phyloP scores from a whole-genome alignment of 441 rosid species.

The Mallotus repandus region DNA sequence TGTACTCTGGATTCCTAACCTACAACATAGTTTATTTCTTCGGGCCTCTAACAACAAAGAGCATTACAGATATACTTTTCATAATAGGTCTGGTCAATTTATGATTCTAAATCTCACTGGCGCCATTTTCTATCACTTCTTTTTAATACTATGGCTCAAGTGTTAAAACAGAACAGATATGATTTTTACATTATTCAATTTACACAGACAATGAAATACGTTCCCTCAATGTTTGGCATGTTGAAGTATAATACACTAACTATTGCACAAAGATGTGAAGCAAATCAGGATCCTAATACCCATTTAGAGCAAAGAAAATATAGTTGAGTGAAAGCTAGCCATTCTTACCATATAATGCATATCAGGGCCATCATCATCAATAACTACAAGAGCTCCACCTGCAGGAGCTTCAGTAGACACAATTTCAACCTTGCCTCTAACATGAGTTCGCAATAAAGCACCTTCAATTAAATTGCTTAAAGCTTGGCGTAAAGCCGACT shows the following conservation, averaged over 20 bases:
- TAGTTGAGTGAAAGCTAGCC: neutral
- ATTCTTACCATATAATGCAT: conserved; percentile 83
- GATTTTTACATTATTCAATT: neutral
- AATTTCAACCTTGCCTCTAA: conserved; percentile 78
- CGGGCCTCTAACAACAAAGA: neutral
- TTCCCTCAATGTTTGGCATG: neutral
- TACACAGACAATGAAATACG: neutral
- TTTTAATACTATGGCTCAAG: neutral
- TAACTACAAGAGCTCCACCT: conserved; percentile 70
- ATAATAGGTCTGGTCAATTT: neutral
- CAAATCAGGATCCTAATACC: neutral
- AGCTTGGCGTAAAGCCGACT: conserved; percentile 82
- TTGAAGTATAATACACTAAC: neutral
- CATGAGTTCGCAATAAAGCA: conserved; percentile 78
- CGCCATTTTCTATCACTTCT: neutral
- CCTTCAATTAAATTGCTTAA: conserved; percentile 92
- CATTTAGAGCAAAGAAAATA: neutral
- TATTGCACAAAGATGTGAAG: conserved; percentile 2
- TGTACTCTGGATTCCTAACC: neutral
- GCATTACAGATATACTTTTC: neutral
- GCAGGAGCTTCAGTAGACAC: conserved; percentile 72
- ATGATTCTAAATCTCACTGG: neutral
- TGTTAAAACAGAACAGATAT: neutral
- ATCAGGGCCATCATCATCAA: conserved; percentile 92
- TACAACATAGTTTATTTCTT: neutral